These are phyloP conservation scores for Ambispora gerdemannii DNA, from an alignment of 192 early-diverging fungal species.

Conservation along the genomic window DNA sequence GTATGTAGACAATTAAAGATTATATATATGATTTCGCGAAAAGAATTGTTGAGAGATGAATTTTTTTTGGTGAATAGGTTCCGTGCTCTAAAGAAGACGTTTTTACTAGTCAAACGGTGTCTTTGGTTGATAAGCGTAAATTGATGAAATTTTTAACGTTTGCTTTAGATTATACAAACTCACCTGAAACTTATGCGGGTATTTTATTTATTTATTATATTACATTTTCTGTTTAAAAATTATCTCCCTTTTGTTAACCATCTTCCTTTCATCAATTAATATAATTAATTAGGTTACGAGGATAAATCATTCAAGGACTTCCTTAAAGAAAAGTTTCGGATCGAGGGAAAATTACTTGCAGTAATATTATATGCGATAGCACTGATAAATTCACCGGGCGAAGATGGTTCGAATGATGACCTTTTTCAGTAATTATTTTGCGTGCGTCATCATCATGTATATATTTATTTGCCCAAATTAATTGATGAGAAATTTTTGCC, in stretches of 20 bases:
- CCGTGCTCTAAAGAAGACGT: slow-evolving; percentile 91
- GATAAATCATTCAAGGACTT: slow-evolving; percentile 41
- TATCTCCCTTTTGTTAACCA: not conserved
- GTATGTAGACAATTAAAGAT: too few relatives aligned
- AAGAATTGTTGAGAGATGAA: too few relatives aligned
- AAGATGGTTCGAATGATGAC: slow-evolving; percentile 33
- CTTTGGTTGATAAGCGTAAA: slow-evolving; percentile 81
- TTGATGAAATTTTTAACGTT: slow-evolving; percentile 86
- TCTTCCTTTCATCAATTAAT: not conserved
- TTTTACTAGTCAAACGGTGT: slow-evolving; percentile 72
- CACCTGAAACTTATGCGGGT: slow-evolving; percentile 38
- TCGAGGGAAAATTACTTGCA: slow-evolving; percentile 58
- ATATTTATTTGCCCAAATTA: not conserved
- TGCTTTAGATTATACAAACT: slow-evolving; percentile 50
- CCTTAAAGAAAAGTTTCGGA: slow-evolving; percentile 53
- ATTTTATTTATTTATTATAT: slow-evolving; percentile 28
- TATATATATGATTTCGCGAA: too few relatives aligned
- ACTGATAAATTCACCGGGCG: slow-evolving; percentile 38
- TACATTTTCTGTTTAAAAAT: not conserved
- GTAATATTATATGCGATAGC: slow-evolving; percentile 67
- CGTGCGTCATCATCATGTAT: not conserved
- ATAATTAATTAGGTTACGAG: slow-evolving; percentile 40
- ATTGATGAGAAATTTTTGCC: slow-evolving; percentile 1
- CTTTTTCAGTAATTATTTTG: not conserved
- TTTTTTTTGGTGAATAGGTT: slow-evolving; percentile 47